Base-by-base conservation (phyloP, 805 yeast species). In the Saccharomycopsis javanensis region DNA sequence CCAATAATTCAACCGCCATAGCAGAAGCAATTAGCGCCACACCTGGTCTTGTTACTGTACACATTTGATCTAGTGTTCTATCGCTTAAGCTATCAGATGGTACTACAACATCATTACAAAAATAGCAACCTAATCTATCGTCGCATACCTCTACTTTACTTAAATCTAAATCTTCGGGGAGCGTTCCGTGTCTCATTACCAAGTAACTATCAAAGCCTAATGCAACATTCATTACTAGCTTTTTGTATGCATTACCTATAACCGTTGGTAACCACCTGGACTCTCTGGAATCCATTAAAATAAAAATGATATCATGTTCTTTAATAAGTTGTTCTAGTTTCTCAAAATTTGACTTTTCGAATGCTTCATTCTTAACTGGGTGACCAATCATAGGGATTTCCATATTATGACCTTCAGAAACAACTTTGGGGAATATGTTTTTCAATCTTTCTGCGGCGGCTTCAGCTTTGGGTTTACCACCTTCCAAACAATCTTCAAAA, bases 321-420 rank as follows among this genome's bases (percentile, higher is more conserved):
- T 77, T 75, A 25, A 88, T 79, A 5, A 90, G 72, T 45, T 71
- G 63, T 27, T 71, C 72, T 20, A 94, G 69, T 53, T 66, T 65
- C 0, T 80, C 78, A 66, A 75, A 92, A 52, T 82, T 85, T 5
- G 64, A 56, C 35, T 67, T 66, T 60, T 83, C 85, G 27, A 67
- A 71, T 0, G 62, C 66, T 62, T 82, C 88, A 62, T 81, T 77
- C 0, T 81, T 77, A 0, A 88, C 71, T 0, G 94, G 85, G 68
- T 94, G 99, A 0, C 98, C 99, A 23, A 90, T 87, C 99, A 94
- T 94, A 1, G 99, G 98, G 2, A 94, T 87, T 60, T 85, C 92
- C 31, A 94, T 63, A 31, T 73, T 71, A 52, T 74, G 68, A 0
- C 97, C 98, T 5, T 65, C 58, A 0, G 90, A 71, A 27, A 78